phyloP scores from a whole-genome alignment of 2,329 filamentous ascomycete species.

The Camillea tinctor region DNA sequence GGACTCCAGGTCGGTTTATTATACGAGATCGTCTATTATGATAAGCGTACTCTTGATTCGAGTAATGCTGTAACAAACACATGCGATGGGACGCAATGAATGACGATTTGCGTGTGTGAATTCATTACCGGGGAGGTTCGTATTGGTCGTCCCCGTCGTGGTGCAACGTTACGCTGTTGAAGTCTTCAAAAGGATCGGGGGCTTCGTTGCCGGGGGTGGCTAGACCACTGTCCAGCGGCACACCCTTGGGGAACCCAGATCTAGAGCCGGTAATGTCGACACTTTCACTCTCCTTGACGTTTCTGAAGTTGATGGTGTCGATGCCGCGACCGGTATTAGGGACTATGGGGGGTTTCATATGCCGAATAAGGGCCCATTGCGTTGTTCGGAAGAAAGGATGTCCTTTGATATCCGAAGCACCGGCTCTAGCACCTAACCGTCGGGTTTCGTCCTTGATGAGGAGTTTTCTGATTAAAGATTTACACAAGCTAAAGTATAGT shows the following conservation, averaged over 20 bases:
- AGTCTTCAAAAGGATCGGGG: conserved; percentile 93
- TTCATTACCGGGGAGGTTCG: conserved; percentile 20
- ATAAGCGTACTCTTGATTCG: conserved; percentile 1
- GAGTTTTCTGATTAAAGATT: conserved; percentile 92
- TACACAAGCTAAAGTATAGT: conserved; percentile 70
- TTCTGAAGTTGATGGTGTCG: conserved; percentile 95
- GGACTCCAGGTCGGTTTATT: background rate
- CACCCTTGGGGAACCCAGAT: conserved; percentile 63
- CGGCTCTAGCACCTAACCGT: conserved; percentile 87
- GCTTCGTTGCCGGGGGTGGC: conserved; percentile 81
- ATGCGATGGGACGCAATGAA: background rate
- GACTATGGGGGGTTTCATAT: conserved; percentile 97
- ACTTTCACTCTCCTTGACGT: conserved; percentile 95
- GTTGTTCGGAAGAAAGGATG: conserved; percentile 96
- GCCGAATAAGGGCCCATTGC: conserved; percentile 93
- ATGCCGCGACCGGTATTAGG: conserved; percentile 86
- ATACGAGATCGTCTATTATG: conserved; percentile 8
- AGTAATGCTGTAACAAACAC: background rate
- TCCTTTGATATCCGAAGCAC: conserved; percentile 92
- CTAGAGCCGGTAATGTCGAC: conserved; percentile 74
- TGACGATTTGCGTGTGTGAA: background rate
- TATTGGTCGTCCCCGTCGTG: conserved; percentile 84
- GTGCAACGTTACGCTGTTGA: conserved; percentile 96
- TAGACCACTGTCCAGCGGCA: conserved; percentile 81
- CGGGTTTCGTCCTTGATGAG: conserved; percentile 97